Evolutionary conservation across 495 filamentous ascomycete genomes (phyloP).

Genomic region (Xylaria palmicola): DNA sequence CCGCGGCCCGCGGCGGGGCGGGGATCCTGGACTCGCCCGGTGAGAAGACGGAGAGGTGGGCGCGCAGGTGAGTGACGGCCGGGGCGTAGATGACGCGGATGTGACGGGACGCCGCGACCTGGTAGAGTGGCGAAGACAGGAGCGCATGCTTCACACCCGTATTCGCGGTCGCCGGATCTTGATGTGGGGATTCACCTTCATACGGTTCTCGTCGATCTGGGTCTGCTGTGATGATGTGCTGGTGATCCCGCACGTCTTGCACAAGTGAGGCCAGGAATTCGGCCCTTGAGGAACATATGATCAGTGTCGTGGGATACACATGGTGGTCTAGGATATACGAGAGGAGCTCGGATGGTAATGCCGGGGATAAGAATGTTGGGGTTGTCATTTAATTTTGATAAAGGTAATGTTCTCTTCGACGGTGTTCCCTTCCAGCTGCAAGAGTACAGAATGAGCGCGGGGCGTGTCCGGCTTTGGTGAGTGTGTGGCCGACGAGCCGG

Average conservation of each 20-base stretch:
- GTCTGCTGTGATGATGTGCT: not conserved
- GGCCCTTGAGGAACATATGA: slow-evolving; percentile 67
- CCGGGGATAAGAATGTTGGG: slow-evolving; percentile 49
- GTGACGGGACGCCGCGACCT: slow-evolving; percentile 64
- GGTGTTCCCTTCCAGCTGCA: no score
- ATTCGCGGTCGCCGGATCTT: not conserved
- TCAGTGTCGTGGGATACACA: slow-evolving; percentile 54
- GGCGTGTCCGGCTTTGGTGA: no score
- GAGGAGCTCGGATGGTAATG: slow-evolving; percentile 60
- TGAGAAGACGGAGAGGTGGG: slow-evolving; percentile 62
- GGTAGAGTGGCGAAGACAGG: slow-evolving; percentile 63
- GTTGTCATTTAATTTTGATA: slow-evolving; percentile 26
- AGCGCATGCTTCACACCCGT: slow-evolving; percentile 31
- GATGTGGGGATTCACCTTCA: slow-evolving; percentile 5
- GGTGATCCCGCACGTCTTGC: slow-evolving; percentile 27
- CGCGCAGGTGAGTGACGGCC: slow-evolving; percentile 72
- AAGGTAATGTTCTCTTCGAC: no score
- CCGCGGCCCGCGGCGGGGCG: slow-evolving; percentile 20
- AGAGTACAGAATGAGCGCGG: no score
- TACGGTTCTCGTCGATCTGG: not conserved
- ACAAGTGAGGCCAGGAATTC: slow-evolving; percentile 57
- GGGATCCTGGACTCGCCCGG: slow-evolving; percentile 24
- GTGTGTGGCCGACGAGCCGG: no score
- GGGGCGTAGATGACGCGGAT: slow-evolving; percentile 70
- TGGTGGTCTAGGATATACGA: slow-evolving; percentile 59